Evolutionary conservation across 805 yeast species (phyloP).

Genomic region (Candida cerambycidarum): DNA sequence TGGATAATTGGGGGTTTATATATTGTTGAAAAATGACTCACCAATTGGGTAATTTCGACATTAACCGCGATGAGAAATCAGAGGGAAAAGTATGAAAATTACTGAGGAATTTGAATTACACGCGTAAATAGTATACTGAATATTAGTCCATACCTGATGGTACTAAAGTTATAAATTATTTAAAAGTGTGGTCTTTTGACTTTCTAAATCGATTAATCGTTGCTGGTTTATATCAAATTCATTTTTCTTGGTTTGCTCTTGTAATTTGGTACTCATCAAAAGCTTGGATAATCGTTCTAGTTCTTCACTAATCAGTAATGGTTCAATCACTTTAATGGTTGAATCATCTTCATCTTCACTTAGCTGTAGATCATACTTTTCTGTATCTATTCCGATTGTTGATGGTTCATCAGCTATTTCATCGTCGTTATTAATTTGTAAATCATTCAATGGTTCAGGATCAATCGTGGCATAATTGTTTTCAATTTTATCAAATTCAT

Average conservation of each 20-base stretch:
- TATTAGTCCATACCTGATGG: neutral
- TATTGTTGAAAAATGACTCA: conserved; percentile 17
- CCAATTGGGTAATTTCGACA: conserved; percentile 18
- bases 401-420: conserved; percentile 3
- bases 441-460: conserved; percentile 11
- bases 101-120: neutral
- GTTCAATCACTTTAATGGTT: conserved; percentile 8
- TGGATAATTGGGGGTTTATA: neutral
- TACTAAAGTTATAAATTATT: neutral
- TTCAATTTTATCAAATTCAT: conserved; percentile 10
- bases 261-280: conserved; percentile 4
- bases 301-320: conserved; percentile 9
- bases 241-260: conserved; percentile 1
- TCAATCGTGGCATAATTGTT: conserved; percentile 11
- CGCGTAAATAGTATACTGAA: conserved; percentile 5
- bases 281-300: conserved; percentile 8
- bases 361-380: conserved; percentile 15
- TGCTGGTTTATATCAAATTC: conserved; percentile 8
- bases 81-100: conserved; percentile 3
- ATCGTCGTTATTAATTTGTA: conserved; percentile 9
- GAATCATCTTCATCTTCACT: conserved; percentile 13
- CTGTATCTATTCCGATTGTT: conserved; percentile 6
- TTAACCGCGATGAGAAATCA: conserved; percentile 22
- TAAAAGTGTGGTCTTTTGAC: neutral
- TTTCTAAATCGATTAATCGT: conserved; percentile 2